Base-by-base conservation (phyloP, 148 eudicot genomes). In the Silene uniflora region DNA sequence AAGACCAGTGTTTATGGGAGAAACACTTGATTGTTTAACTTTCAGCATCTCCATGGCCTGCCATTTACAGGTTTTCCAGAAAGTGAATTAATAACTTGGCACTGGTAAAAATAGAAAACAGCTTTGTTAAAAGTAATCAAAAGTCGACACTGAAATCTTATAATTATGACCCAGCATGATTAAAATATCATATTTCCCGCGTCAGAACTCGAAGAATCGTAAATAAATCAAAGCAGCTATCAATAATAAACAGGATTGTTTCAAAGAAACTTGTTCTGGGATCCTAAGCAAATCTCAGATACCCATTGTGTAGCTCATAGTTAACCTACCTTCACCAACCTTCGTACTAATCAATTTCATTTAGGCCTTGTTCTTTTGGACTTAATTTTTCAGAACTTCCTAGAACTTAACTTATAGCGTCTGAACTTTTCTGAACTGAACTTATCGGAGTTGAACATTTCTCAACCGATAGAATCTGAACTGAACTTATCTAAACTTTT, bases 11-110 rank as follows among this genome's bases (percentile, higher is more conserved):
- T 76, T 88, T 29, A n/a, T 61, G 24, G 85, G 77, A 81, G 89
- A 55, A 29, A 44, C 62, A 5, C 25, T 70, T 65, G 89, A 75
- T 80, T 81, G 76, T 29, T 59, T 83, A 63, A 91, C 87, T 78
- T 85, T 91, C 97, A 93, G 27, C 87, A 90, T 84, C 69, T 91
- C 97, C 98, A 93, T 93, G 77, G 98, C 98, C 97, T 93, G 97
- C 76, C 79, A 79, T 63, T 1, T 64, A 32, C 44, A 66, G 35
- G 46, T 67, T 55, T 55, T 52, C 25, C 35, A 75, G 7, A 58
- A 32, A 59, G 29, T 60, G 66, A 73, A 59, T 11, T 71, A 6
- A 39, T 44, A 29, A 13, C 69, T 65, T 14, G 5, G 35, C 55
- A 42, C 49, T 1, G 17, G 17, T 12, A 10, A 10, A 39, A 7